A percentile compares a stretch with the other conserved stretches of the same genome.
Evolutionary conservation across 2,329 filamentous ascomycete genomes (phyloP).

Genomic region (Xylariaceae sp.): DNA sequence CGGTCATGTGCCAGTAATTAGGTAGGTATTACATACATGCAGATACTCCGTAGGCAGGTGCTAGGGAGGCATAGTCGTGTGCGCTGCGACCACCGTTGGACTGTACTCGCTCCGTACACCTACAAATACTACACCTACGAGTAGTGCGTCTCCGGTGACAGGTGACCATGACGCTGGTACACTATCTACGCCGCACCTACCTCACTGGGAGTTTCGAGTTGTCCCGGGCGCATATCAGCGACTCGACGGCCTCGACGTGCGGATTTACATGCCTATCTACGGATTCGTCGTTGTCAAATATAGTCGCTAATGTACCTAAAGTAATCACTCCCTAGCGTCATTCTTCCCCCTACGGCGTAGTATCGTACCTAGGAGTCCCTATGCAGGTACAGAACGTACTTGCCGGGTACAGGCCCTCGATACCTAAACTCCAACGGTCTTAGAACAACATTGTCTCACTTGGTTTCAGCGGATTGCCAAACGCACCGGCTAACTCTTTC

Average conservation of each 20-base stretch:
- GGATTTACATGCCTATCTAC: too few relatives aligned
- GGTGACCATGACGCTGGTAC: too few relatives aligned
- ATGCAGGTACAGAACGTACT: neutral
- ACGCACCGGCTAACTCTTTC: neutral
- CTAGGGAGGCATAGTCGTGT: neutral
- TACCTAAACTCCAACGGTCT: neutral
- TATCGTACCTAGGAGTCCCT: neutral
- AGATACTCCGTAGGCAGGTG: neutral
- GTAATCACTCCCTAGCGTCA: neutral
- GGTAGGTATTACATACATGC: neutral
- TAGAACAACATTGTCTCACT: neutral
- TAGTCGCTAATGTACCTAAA: neutral
- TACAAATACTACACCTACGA: too few relatives aligned
- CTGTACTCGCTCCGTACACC: too few relatives aligned
- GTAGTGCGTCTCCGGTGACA: too few relatives aligned
- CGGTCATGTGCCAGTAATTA: constrained; percentile 1
- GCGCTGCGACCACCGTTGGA: neutral
- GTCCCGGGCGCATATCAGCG: neutral
- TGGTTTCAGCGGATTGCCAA: too few relatives aligned
- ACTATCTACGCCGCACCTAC: too few relatives aligned
- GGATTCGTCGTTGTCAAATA: too few relatives aligned
- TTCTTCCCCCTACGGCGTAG: neutral
- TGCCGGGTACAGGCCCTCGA: neutral
- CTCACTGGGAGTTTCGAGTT: neutral
- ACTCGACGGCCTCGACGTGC: neutral